Conservation (phyloP, 495 filamentous ascomycete genomes). For the Penicillium parvum region DNA sequence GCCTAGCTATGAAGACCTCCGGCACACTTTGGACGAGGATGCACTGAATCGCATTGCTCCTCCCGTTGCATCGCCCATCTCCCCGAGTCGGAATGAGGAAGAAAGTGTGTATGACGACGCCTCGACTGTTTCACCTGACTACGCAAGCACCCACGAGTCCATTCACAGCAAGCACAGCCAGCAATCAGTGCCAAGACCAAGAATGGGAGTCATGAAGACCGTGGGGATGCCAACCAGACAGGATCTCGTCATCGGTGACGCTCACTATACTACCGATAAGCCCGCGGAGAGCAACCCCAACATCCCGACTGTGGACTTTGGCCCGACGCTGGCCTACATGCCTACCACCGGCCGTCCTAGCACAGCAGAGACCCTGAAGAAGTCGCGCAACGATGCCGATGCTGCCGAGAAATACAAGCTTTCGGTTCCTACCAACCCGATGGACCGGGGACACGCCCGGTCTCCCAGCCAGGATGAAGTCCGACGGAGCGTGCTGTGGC, state of each 20-base stretch:
- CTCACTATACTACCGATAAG: slow-evolving; percentile 45
- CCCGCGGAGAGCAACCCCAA: slow-evolving; percentile 37
- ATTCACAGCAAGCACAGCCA: slow-evolving; percentile 55
- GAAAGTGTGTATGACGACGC: slow-evolving; percentile 49
- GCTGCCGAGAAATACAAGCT: slow-evolving; percentile 30
- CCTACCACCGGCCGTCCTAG: slow-evolving; percentile 46
- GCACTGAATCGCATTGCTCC: slow-evolving; percentile 50
- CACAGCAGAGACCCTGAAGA: slow-evolving; percentile 35
- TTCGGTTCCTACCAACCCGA: slow-evolving; percentile 22
- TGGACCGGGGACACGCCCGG: slow-evolving; percentile 31
- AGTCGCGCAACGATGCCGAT: slow-evolving; percentile 38
- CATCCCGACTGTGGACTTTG: slow-evolving; percentile 82
- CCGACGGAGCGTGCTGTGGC: slow-evolving; percentile 70
- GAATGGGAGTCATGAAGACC: slow-evolving; percentile 78
- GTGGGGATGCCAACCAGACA: slow-evolving; percentile 59
- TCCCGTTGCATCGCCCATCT: slow-evolving; percentile 28
- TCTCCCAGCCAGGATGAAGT: slow-evolving; percentile 43
- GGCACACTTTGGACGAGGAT: slow-evolving; percentile 61
- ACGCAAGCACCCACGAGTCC: slow-evolving; percentile 67
- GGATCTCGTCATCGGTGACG: slow-evolving; percentile 57
- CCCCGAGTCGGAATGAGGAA: slow-evolving; percentile 34
- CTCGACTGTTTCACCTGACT: slow-evolving; percentile 51
- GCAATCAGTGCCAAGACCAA: slow-evolving; percentile 61
- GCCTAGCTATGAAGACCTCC: slow-evolving; percentile 61
- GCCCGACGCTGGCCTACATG: slow-evolving; percentile 66